These are phyloP conservation scores for Globisporangium sylvaticum DNA, from an alignment of 352 stramenopile genomes.

Conservation along the genomic window DNA sequence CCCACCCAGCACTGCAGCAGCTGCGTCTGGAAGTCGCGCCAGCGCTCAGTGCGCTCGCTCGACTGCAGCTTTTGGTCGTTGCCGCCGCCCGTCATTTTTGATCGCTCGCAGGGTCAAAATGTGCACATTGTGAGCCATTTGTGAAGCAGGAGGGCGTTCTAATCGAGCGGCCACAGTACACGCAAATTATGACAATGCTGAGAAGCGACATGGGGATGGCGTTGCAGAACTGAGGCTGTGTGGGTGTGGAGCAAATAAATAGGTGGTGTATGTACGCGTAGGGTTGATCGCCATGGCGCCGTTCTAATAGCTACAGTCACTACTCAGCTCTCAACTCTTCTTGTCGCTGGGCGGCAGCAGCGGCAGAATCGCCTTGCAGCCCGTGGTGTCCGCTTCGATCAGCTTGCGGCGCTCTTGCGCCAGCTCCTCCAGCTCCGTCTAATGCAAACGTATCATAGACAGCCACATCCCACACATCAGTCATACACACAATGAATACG, in stretches of 20 bases:
- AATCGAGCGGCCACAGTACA: background rate
- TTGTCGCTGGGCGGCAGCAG: conserved; percentile 25
- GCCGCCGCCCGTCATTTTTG: background rate
- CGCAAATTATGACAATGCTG: background rate
- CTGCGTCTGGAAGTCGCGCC: conserved; percentile 19
- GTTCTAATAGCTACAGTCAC: background rate
- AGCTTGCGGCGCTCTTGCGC: conserved; percentile 29
- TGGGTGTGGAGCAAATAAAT: background rate
- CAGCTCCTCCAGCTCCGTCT: conserved; percentile 34
- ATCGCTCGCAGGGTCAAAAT: background rate
- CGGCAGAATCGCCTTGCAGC: conserved; percentile 25
- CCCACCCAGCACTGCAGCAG: conserved; percentile 42
- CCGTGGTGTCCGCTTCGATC: conserved; percentile 24
- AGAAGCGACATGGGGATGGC: background rate
- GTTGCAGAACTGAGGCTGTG: background rate
- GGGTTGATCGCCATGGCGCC: background rate
- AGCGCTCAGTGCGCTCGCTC: background rate
- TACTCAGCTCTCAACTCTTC: conserved; percentile 10
- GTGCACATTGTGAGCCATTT: background rate
- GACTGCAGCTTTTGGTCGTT: background rate
- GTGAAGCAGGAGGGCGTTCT: background rate
- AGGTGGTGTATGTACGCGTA: background rate
- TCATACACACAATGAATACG: background rate
- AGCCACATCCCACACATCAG: background rate
- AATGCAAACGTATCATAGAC: background rate